These are phyloP conservation scores for Taphrina communis DNA, from an alignment of 1,139 yeast species.

Conservation along the genomic window DNA sequence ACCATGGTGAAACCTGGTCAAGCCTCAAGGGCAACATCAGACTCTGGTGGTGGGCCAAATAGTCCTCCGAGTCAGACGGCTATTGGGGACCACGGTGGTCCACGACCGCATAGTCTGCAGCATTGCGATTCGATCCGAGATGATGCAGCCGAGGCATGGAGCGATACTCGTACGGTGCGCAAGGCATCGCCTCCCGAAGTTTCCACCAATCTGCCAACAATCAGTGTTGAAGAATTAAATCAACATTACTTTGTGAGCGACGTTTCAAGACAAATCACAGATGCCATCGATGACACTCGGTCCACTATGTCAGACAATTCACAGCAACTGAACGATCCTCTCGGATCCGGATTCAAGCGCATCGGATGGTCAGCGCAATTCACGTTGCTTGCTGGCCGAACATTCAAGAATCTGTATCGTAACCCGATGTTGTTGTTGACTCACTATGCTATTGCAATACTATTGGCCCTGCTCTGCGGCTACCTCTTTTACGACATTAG, in stretches of 20 bases:
- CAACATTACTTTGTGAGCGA: constrained; percentile 16
- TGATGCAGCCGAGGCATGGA: constrained; percentile 31
- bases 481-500: constrained; percentile 78
- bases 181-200: background rate
- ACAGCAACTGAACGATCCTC: constrained; percentile 16
- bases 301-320: constrained; percentile 1
- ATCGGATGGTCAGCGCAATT: constrained; percentile 53
- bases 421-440: constrained; percentile 84
- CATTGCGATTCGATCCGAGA: constrained; percentile 30
- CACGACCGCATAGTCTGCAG: constrained; percentile 4
- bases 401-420: constrained; percentile 88
- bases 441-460: constrained; percentile 76
- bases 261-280: constrained; percentile 8
- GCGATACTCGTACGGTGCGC: constrained; percentile 1
- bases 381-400: constrained; percentile 73
- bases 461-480: constrained; percentile 85
- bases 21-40: constrained; percentile 2
- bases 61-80: background rate
- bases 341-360: constrained; percentile 29
- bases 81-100: background rate
- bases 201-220: background rate
- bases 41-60: background rate
- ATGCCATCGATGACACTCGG: constrained; percentile 6
- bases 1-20: constrained; percentile 61
- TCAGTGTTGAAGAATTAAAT: constrained; percentile 4